Conservation (phyloP, 331 rosid species). For the Saraca asoca region DNA sequence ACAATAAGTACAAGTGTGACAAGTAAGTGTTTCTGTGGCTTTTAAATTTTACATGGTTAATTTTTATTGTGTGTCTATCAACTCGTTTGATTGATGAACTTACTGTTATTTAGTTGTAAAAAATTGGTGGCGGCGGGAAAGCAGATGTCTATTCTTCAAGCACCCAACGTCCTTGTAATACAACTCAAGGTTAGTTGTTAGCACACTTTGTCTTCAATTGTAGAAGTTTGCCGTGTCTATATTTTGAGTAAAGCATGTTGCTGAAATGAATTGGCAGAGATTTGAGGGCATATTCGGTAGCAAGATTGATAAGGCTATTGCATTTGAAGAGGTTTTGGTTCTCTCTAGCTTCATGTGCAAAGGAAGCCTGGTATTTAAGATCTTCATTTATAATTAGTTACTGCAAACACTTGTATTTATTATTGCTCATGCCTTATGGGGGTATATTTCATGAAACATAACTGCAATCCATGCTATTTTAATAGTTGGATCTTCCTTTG, state of each 20-base stretch:
- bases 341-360: conserved; percentile 96
- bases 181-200: conserved; percentile 81
- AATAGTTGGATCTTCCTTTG: conserved; percentile 11
- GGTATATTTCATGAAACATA: conserved; percentile 6
- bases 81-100: conserved; percentile 36
- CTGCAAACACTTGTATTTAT: not conserved
- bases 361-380: conserved; percentile 67
- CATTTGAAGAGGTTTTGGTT: conserved; percentile 85
- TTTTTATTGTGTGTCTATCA: not conserved
- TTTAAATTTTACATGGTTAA: not conserved
- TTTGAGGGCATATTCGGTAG: conserved; percentile 89
- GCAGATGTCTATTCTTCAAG: conserved; percentile 92
- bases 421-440: conserved; percentile 5
- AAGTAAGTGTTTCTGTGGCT: conserved; percentile 43
- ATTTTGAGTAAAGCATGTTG: conserved; percentile 32
- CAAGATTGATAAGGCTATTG: conserved; percentile 87
- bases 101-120: conserved; percentile 66
- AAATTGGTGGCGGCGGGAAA: conserved; percentile 92
- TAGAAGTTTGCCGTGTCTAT: conserved; percentile 5
- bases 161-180: conserved; percentile 88
- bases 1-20: conserved; percentile 93
- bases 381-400: conserved; percentile 23
- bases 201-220: not conserved
- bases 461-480: not conserved
- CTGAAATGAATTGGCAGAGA: conserved; percentile 66